phyloP scores from a whole-genome alignment of 768 basidiomycete species.

The Vishniacozyma victoriae region DNA sequence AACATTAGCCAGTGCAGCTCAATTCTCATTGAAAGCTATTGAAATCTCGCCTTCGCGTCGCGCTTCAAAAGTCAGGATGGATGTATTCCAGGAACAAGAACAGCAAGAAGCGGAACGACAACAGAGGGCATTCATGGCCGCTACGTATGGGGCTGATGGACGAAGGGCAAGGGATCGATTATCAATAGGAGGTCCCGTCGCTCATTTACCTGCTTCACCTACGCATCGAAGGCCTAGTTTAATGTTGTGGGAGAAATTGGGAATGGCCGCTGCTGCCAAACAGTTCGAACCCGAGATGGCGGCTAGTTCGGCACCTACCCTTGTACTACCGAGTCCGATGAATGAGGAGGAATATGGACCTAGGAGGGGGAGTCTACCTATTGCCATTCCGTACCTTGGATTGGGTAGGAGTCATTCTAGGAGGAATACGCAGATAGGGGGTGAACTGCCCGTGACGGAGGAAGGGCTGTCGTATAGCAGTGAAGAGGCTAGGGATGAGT shows the following conservation, averaged over 20 bases:
- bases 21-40: background rate
- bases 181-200: conserved; percentile 19
- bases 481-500: conserved; percentile 6
- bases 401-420: conserved; percentile 24
- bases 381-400: conserved; percentile 35
- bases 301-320: conserved; percentile 14
- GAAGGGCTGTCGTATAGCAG: background rate
- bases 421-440: conserved; percentile 13
- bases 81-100: conserved; percentile 36
- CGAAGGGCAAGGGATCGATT: conserved; percentile 32
- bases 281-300: conserved; percentile 6
- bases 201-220: conserved; percentile 9
- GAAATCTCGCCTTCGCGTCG: background rate
- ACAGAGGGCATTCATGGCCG: conserved; percentile 37
- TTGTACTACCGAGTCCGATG: background rate
- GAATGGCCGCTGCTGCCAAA: conserved; percentile 7
- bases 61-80: conserved; percentile 6
- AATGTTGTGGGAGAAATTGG: conserved; percentile 37
- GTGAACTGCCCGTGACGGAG: background rate
- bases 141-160: conserved; percentile 38
- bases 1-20: background rate
- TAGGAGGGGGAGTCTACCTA: conserved; percentile 40
- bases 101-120: conserved; percentile 44
- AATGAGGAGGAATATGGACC: conserved; percentile 4
- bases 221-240: conserved; percentile 28